phyloP scores from a whole-genome alignment of 371 early-diverging fungal genomes.

The Antonospora locustae region DNA sequence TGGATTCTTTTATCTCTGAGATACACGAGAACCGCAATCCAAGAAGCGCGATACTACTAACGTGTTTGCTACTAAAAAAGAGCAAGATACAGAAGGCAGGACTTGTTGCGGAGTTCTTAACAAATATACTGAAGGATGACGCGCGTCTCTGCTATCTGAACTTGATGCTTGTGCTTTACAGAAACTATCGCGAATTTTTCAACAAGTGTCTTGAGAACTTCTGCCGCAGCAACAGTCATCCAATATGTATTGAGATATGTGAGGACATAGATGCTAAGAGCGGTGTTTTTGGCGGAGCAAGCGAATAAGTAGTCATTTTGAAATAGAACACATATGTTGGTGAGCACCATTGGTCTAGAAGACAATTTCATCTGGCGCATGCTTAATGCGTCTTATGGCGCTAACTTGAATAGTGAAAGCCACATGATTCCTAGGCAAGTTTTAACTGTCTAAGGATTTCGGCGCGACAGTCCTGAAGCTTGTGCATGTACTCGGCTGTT shows the following conservation, averaged over 20 bases:
- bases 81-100: slow-evolving; percentile 12
- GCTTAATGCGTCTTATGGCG: not conserved
- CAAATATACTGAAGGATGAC: slow-evolving; percentile 6
- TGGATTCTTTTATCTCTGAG: slow-evolving; percentile 36
- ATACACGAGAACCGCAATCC: slow-evolving; percentile 1
- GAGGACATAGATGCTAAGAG: not conserved
- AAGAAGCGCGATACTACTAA: slow-evolving; percentile 30
- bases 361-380: not conserved
- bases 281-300: not conserved
- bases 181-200: slow-evolving; percentile 18
- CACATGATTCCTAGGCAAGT: slow-evolving; percentile 14
- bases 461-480: slow-evolving; percentile 13
- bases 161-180: slow-evolving; percentile 10
- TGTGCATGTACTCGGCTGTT: not conserved
- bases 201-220: slow-evolving; percentile 25
- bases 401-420: not conserved
- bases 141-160: slow-evolving; percentile 13
- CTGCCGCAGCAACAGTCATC: slow-evolving; percentile 31
- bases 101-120: slow-evolving; percentile 17
- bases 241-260: slow-evolving; percentile 29
- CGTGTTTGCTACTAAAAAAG: slow-evolving; percentile 34
- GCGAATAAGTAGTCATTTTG: not conserved
- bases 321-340: not conserved
- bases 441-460: slow-evolving; percentile 10
- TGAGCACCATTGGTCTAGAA: not conserved